Evolutionary conservation across 495 filamentous ascomycete species (phyloP).

Genomic region (Podospora fimiseda): DNA sequence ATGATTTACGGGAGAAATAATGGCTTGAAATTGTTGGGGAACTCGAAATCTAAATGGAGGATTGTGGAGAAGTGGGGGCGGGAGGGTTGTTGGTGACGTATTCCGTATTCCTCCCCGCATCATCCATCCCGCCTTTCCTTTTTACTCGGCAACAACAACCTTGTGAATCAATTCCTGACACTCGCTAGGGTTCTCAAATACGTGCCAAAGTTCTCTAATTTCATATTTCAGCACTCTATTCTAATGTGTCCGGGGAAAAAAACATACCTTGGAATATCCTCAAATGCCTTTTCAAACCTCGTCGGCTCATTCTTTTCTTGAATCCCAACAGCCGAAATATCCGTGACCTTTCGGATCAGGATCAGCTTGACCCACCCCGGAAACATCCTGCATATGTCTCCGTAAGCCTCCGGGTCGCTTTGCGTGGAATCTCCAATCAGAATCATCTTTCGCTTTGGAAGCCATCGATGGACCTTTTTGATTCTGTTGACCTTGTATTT

Average conservation of each 20-base stretch:
- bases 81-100: not conserved
- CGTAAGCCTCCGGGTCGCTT: conserved; percentile 86
- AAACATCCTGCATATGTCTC: conserved; percentile 39
- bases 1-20: not conserved
- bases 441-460: conserved; percentile 73
- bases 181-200: conserved; percentile 72
- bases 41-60: not conserved
- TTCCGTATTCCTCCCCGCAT: not conserved
- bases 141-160: conserved; percentile 15
- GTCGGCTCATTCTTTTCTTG: conserved; percentile 62
- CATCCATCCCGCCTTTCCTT: not conserved
- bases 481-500: conserved; percentile 83
- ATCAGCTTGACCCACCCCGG: conserved; percentile 73
- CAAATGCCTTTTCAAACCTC: conserved; percentile 80
- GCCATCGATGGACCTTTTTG: conserved; percentile 64
- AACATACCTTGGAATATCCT: conserved; percentile 52
- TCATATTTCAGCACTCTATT: not conserved
- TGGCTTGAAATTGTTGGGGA: not conserved
- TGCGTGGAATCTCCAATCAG: conserved; percentile 89
- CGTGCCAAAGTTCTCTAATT: conserved; percentile 57
- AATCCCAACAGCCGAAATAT: conserved; percentile 63
- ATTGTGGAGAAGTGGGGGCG: not conserved
- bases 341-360: conserved; percentile 74
- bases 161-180: conserved; percentile 36
- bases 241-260: no score